phyloP scores from a whole-genome alignment of 768 basidiomycete species.

The Crassisporium funariophilum region DNA sequence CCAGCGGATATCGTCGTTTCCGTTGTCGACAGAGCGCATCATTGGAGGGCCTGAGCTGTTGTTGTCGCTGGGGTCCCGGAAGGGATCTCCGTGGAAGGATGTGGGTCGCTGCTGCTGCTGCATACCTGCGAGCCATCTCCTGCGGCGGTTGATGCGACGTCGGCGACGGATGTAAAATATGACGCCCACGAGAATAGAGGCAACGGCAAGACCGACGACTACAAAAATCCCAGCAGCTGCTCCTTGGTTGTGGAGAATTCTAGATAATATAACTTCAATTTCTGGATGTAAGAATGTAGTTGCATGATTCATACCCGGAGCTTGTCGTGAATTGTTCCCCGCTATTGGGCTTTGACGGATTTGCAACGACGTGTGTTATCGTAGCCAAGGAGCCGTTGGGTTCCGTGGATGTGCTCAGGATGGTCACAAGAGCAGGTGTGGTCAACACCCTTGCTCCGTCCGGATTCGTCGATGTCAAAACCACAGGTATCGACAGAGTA shows the following conservation, averaged over 20 bases:
- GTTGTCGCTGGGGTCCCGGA: slow-evolving; percentile 27
- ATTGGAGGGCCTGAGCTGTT: slow-evolving; percentile 13
- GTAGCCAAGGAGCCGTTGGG: slow-evolving; percentile 47
- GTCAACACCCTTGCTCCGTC: slow-evolving; percentile 41
- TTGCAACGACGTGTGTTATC: slow-evolving; percentile 55
- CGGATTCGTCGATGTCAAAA: slow-evolving; percentile 41
- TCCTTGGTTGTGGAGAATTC: slow-evolving; percentile 67
- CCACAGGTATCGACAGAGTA: slow-evolving; percentile 36
- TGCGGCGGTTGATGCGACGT: slow-evolving; percentile 38
- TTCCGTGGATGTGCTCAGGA: slow-evolving; percentile 46
- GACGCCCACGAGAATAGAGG: slow-evolving; percentile 46
- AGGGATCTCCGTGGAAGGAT: slow-evolving; percentile 35
- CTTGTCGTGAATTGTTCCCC: slow-evolving; percentile 6
- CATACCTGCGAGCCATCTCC: slow-evolving; percentile 38
- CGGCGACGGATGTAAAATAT: slow-evolving; percentile 45
- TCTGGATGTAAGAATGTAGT: slow-evolving; percentile 3
- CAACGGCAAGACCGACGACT: slow-evolving; percentile 58
- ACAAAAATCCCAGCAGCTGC: slow-evolving; percentile 78
- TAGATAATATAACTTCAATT: slow-evolving; percentile 20
- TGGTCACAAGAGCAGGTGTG: slow-evolving; percentile 49
- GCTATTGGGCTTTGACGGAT: slow-evolving; percentile 30
- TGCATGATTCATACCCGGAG: slow-evolving; percentile 12
- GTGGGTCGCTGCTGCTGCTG: slow-evolving; percentile 34
- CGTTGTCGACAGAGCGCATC: slow-evolving; percentile 17
- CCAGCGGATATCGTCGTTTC: slow-evolving; percentile 10